Evolutionary conservation across 2,329 filamentous ascomycete genomes (phyloP).

Genomic region (Aspergillus puulaauensis): DNA sequence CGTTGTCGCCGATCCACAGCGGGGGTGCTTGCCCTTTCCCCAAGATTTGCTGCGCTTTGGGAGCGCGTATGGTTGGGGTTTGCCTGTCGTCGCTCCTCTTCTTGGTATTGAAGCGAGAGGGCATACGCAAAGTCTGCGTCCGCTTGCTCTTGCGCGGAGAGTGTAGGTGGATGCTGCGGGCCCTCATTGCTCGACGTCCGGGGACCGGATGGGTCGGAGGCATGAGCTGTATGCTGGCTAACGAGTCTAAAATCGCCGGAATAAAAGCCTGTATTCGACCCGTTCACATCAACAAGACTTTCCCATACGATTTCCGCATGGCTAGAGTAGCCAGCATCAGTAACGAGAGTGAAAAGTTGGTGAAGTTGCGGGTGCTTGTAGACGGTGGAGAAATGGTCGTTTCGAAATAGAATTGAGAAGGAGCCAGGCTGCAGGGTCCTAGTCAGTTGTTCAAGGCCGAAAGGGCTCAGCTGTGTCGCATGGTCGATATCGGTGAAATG

Average conservation of each 20-base stretch:
- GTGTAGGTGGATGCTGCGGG: slow-evolving; percentile 16
- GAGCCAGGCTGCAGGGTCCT: slow-evolving; percentile 71
- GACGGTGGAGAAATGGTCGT: slow-evolving; percentile 93
- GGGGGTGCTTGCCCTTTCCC: slow-evolving; percentile 14
- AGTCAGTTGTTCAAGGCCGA: slow-evolving; percentile 73
- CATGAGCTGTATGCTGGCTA: slow-evolving; percentile 53
- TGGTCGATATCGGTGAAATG: slow-evolving; percentile 70
- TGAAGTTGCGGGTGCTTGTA: slow-evolving; percentile 81
- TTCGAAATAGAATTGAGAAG: slow-evolving; percentile 89
- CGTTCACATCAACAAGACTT: slow-evolving; percentile 82
- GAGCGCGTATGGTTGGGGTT: slow-evolving; percentile 14
- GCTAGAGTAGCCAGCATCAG: slow-evolving; percentile 83
- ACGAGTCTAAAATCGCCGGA: slow-evolving; percentile 88
- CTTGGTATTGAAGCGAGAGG: slow-evolving; percentile 86
- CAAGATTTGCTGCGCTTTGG: slow-evolving; percentile 23
- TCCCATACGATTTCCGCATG: slow-evolving; percentile 97
- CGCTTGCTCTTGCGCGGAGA: slow-evolving; percentile 64
- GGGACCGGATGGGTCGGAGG: slow-evolving; percentile 29
- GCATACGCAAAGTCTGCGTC: slow-evolving; percentile 77
- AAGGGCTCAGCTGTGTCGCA: slow-evolving; percentile 81
- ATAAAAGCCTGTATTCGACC: slow-evolving; percentile 77
- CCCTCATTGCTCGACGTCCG: slow-evolving; percentile 27
- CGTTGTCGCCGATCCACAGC: slow-evolving; percentile 25
- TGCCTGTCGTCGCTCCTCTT: slow-evolving; percentile 72
- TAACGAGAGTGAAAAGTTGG: slow-evolving; percentile 79